Conservation (phyloP, 2,329 filamentous ascomycete genomes). For the Elsinoe australis region DNA sequence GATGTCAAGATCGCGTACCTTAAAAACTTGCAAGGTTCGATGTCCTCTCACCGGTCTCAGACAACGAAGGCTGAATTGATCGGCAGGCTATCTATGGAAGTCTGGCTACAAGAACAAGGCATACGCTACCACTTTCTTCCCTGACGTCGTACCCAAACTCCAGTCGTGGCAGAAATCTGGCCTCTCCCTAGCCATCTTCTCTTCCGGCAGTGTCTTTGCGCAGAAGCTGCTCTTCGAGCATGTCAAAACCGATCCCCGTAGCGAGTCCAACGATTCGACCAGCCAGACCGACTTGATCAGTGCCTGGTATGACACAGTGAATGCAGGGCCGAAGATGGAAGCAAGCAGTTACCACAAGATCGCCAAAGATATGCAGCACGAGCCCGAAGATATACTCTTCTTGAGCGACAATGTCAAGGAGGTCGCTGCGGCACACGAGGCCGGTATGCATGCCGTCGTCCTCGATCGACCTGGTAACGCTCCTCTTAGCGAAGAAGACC, state of each 20-base stretch:
- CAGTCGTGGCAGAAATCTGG: constrained; percentile 51
- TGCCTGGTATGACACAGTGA: constrained; percentile 72
- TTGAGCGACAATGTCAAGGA: constrained; percentile 68
- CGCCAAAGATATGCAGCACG: constrained; percentile 41
- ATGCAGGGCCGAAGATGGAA: constrained; percentile 67
- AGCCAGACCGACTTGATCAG: constrained; percentile 54
- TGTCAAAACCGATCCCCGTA: constrained; percentile 26
- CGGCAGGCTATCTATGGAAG: constrained; percentile 61
- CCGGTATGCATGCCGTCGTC: constrained; percentile 37
- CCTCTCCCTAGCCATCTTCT: constrained; percentile 64
- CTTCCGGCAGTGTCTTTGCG: constrained; percentile 69
- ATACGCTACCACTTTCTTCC: constrained; percentile 64
- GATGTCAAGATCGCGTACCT: constrained; percentile 71
- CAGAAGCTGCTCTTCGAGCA: constrained; percentile 74
- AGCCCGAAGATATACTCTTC: constrained; percentile 58
- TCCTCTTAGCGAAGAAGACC: constrained; percentile 47
- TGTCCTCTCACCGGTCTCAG: not conserved
- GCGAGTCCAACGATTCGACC: constrained; percentile 44
- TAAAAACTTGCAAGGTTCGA: constrained; percentile 61
- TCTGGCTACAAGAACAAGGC: constrained; percentile 63
- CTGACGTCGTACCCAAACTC: constrained; percentile 62
- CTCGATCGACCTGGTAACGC: constrained; percentile 62
- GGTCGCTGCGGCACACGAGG: constrained; percentile 38
- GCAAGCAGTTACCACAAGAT: constrained; percentile 61
- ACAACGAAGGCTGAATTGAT: not conserved